Percentiles rank a stretch among this genome's conserved stretches.
Evolutionary conservation across 129 eudicot genomes (phyloP).

Genomic region (Smallanthus sonchifolius): DNA sequence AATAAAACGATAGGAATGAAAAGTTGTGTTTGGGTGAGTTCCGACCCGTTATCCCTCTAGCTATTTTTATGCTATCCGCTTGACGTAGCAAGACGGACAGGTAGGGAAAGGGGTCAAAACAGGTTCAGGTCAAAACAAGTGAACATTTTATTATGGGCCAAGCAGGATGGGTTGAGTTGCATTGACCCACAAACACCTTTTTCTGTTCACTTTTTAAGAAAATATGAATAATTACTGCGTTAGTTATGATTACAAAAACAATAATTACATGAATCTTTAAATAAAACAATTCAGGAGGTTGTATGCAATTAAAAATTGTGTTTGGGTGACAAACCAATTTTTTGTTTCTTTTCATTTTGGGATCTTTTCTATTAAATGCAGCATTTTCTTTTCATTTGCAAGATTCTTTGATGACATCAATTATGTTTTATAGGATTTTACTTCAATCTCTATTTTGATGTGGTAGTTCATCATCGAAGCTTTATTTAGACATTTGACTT

Average conservation of each 20-base stretch:
- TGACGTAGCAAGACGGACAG: too few species aligned
- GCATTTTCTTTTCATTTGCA: neutral
- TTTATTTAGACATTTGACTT: slow-evolving; percentile 1
- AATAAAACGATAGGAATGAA: neutral
- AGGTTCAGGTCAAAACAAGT: too few species aligned
- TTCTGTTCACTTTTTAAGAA: too few species aligned
- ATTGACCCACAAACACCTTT: too few species aligned
- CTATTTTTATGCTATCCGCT: neutral
- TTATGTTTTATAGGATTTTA: neutral
- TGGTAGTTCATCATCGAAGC: neutral
- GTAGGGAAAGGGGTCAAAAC: too few species aligned
- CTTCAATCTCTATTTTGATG: neutral
- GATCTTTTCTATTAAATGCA: neutral
- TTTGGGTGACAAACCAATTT: neutral
- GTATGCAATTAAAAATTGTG: too few species aligned
- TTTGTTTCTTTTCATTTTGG: neutral
- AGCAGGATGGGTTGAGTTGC: too few species aligned
- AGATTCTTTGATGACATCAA: neutral
- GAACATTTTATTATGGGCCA: too few species aligned
- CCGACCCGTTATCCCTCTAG: neutral
- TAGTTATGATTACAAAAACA: too few species aligned
- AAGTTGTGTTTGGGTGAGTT: neutral
- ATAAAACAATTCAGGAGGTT: too few species aligned
- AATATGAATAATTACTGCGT: too few species aligned
- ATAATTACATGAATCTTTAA: too few species aligned